phyloP scores from a whole-genome alignment of 768 basidiomycete genomes.

The Myochromella boudieri region DNA sequence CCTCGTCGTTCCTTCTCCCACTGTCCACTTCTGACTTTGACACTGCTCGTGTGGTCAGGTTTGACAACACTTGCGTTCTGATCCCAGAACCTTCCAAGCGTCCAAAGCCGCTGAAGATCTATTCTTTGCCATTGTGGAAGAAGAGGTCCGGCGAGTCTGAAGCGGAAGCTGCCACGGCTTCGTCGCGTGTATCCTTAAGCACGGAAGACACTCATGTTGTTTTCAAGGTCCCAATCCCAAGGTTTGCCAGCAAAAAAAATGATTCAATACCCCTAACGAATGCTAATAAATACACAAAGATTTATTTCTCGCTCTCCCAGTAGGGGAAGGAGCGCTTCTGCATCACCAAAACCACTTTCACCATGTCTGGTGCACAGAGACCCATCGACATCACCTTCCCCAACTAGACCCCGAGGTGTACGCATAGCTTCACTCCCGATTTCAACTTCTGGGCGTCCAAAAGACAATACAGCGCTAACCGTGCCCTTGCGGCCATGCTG shows the following conservation, averaged over 20 bases:
- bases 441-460: constrained; percentile 32
- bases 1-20: constrained; percentile 12
- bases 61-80: constrained; percentile 71
- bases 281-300: constrained; percentile 24
- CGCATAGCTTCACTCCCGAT: constrained; percentile 24
- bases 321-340: constrained; percentile 34
- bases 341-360: constrained; percentile 40
- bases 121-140: constrained; percentile 69
- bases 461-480: constrained; percentile 41
- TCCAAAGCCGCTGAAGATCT: constrained; percentile 60
- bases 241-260: constrained; percentile 32
- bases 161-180: constrained; percentile 21
- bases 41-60: constrained; percentile 50
- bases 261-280: constrained; percentile 1
- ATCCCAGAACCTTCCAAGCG: constrained; percentile 63
- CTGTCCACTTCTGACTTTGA: constrained; percentile 7
- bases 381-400: constrained; percentile 23
- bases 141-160: constrained; percentile 27
- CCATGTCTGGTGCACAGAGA: constrained; percentile 57
- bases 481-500: constrained; percentile 76
- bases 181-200: constrained; percentile 13
- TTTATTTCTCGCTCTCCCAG: constrained; percentile 43
- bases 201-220: constrained; percentile 47
- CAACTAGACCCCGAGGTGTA: constrained; percentile 18
- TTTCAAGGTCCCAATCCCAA: constrained; percentile 63